phyloP scores from a whole-genome alignment of 768 basidiomycete genomes.

The Hygrocybe punicea region DNA sequence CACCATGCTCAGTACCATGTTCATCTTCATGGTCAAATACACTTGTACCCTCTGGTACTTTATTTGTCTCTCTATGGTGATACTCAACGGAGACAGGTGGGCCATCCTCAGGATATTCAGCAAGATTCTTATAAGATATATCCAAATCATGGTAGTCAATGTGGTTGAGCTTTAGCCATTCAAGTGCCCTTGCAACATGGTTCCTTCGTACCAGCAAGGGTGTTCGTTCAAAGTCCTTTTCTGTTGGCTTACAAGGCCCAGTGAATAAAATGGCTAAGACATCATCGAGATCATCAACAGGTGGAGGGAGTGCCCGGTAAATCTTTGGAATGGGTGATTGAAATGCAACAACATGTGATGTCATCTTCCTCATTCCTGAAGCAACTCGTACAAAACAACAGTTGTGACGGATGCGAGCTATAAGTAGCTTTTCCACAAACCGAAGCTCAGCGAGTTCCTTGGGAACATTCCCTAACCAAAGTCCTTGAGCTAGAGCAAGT shows the following conservation, averaged over 20 bases:
- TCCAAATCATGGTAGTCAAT: constrained; percentile 28
- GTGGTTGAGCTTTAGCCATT: constrained; percentile 37
- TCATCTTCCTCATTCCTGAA: constrained; percentile 16
- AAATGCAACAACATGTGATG: constrained; percentile 20
- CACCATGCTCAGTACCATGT: constrained; percentile 23
- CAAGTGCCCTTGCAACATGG: constrained; percentile 22
- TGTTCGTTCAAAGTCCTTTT: constrained; percentile 26
- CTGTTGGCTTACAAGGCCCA: constrained; percentile 23
- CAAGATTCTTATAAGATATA: constrained; percentile 24
- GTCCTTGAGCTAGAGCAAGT: constrained; percentile 26
- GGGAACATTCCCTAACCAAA: constrained; percentile 35
- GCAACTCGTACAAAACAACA: constrained; percentile 25
- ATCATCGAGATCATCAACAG: constrained; percentile 30
- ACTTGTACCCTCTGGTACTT: constrained; percentile 9
- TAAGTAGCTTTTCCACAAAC: constrained; percentile 26
- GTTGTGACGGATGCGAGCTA: constrained; percentile 23
- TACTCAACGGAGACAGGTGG: constrained; percentile 20
- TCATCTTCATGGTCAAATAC: constrained; percentile 14
- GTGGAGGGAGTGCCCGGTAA: constrained; percentile 31
- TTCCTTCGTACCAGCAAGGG: constrained; percentile 32
- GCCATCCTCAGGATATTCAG: constrained; percentile 20
- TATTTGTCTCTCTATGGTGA: constrained; percentile 2
- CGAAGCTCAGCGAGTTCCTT: constrained; percentile 18
- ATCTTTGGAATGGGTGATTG: constrained; percentile 30
- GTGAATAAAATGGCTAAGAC: constrained; percentile 33